Base-by-base conservation (phyloP, 345 rosid genomes). In the Triadica sebifera region DNA sequence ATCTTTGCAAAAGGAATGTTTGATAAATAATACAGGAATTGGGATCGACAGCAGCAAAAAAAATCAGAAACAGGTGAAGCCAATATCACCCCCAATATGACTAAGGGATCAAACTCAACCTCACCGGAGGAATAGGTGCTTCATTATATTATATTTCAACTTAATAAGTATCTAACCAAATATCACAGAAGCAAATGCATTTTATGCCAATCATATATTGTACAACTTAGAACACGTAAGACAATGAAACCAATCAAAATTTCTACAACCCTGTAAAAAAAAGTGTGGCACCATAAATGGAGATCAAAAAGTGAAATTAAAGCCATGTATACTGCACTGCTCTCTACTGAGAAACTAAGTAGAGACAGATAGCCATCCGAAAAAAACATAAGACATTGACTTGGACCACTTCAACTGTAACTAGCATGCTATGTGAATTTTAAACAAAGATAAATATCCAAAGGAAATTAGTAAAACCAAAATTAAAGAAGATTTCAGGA, bases 311-410 rank as follows among this genome's bases (percentile, higher is more conserved):
- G 1, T 29, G 34, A 29, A 29, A 29, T 29, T 29, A 29, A 29
- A 29, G 34, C 34, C 34, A 29, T 29, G 34, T 29, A 29, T 29
- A 29, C 34, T 1, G 2, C 1, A 29, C 34, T 57, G 12, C 41
- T 22, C 13, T 64, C 61, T 10, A 46, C 6, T 19, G 24, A 47
- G 15, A 47, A 59, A 59, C 5, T 13, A 0, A 43, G 4, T 0
- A 61, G 20, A 41, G n/a, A 16, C 43, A 15, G 24, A 24, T 24
- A 24, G 39, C 12, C 58, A 70, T 45, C 50, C 22, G 1, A n/a
- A 57, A 58, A 34, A 43, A 70, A 57, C 52, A 70, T n/a, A 3
- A 15, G 39, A 58, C 17, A 58, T 57, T 34, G 39, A 75, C 25
- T 20, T 19, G 49, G 16, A 24, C 37, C 53, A 19, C 66, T 37